phyloP scores from a whole-genome alignment of 257 asterid genomes.

The Salvia rosmarinus region DNA sequence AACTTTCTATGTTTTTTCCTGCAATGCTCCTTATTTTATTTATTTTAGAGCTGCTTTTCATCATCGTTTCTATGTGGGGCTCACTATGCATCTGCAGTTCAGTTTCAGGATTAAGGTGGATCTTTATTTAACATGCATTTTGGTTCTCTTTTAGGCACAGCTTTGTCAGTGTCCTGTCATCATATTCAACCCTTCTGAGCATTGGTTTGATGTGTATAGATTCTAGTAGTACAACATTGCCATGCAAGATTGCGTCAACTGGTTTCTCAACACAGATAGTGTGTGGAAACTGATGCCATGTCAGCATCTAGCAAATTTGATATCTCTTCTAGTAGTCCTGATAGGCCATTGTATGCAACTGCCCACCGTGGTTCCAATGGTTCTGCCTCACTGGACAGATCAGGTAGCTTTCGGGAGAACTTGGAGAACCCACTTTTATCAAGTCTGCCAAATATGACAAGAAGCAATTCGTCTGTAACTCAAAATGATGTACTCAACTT shows the following conservation, averaged over 20 bases:
- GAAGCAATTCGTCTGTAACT: slow-evolving; percentile 66
- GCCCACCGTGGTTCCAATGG: slow-evolving; percentile 77
- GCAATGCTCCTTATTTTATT: slow-evolving; percentile 16
- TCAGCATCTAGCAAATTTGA: slow-evolving; percentile 88
- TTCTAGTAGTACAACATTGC: slow-evolving; percentile 56
- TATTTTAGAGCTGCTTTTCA: neutral
- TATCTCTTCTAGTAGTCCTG: slow-evolving; percentile 82
- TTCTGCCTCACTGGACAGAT: slow-evolving; percentile 74
- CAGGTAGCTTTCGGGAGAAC: slow-evolving; percentile 72
- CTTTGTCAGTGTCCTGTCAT: slow-evolving; percentile 42
- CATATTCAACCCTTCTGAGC: slow-evolving; percentile 43
- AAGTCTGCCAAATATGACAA: slow-evolving; percentile 75
- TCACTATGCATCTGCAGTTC: slow-evolving; percentile 23
- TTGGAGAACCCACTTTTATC: slow-evolving; percentile 75
- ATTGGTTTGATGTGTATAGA: slow-evolving; percentile 55
- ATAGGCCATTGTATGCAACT: slow-evolving; percentile 73
- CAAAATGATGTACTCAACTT: slow-evolving; percentile 76
- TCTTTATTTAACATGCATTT: slow-evolving; percentile 29
- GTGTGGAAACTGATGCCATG: slow-evolving; percentile 77
- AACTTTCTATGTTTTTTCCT: slow-evolving; percentile 3
- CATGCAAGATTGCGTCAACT: slow-evolving; percentile 77
- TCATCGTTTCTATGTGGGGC: slow-evolving; percentile 9
- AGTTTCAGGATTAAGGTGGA: slow-evolving; percentile 24
- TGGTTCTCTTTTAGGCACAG: slow-evolving; percentile 46
- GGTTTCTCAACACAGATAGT: slow-evolving; percentile 57